Conservation (phyloP, 352 stramenopile genomes). For the Phytophthora pini region DNA sequence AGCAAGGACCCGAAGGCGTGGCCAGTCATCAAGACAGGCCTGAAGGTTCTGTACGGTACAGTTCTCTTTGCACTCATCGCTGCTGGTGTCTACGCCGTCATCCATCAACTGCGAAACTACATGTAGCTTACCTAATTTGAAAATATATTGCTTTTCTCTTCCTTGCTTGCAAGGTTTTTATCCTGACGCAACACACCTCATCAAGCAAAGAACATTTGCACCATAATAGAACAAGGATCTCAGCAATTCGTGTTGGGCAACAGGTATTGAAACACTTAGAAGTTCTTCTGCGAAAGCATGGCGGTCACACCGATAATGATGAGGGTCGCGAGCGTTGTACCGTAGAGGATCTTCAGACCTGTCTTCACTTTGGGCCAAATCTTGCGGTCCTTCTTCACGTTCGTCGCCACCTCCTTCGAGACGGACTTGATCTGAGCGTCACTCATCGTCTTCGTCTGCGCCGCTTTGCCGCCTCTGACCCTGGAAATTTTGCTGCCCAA, state of each 20-base stretch:
- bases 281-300: constrained; percentile 9
- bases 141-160: no score
- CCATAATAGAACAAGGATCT: no score
- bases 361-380: constrained; percentile 12
- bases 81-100: constrained; percentile 5
- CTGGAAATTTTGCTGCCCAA: not conserved
- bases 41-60: constrained; percentile 15
- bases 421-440: constrained; percentile 7
- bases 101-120: constrained; percentile 1
- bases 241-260: no score
- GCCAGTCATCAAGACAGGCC: constrained; percentile 5
- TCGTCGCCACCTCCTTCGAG: not conserved
- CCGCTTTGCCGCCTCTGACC: not conserved
- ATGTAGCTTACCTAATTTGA: not conserved
- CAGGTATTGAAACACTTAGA: no score
- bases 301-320: constrained; percentile 10
- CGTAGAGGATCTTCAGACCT: constrained; percentile 16
- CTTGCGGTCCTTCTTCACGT: constrained; percentile 22
- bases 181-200: no score
- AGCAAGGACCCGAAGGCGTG: constrained; percentile 12
- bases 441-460: constrained; percentile 3
- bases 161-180: no score
- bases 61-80: not conserved
- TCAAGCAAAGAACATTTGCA: no score
- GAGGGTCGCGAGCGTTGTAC: constrained; percentile 2